Conservation (phyloP, 768 basidiomycete genomes). For the Mycena indigotica region DNA sequence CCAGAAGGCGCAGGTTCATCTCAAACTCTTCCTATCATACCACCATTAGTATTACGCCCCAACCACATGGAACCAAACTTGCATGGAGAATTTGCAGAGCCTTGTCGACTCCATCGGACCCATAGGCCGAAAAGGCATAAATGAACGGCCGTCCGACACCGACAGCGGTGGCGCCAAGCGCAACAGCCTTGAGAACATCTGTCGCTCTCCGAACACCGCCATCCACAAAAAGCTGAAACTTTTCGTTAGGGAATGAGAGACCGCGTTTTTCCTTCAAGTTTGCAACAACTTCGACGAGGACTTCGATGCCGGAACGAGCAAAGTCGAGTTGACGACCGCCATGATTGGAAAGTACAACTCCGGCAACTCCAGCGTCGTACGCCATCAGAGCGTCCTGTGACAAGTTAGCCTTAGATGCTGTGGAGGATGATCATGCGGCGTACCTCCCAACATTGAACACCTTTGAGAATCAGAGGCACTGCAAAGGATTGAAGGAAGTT, state of each 20-base stretch:
- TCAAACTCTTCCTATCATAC: constrained; percentile 87
- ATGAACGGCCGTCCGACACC: constrained; percentile 86
- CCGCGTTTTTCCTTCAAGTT: constrained; percentile 70
- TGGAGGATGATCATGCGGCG: constrained; percentile 11
- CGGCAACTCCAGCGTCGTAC: constrained; percentile 72
- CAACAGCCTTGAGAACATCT: constrained; percentile 86
- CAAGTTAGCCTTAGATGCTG: background rate
- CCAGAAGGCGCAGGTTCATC: constrained; percentile 95
- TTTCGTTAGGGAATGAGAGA: constrained; percentile 72
- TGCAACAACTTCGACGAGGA: constrained; percentile 83
- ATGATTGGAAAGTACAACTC: constrained; percentile 86
- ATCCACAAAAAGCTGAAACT: constrained; percentile 86
- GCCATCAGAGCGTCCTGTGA: constrained; percentile 78
- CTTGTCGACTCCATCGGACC: constrained; percentile 81
- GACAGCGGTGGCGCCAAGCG: constrained; percentile 90
- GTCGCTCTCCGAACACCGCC: constrained; percentile 94
- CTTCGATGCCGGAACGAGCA: constrained; percentile 84
- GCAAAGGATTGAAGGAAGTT: background rate
- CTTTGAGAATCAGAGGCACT: constrained; percentile 93
- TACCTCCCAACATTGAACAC: constrained; percentile 84
- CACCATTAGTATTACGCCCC: background rate
- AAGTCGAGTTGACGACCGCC: constrained; percentile 80
- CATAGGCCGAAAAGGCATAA: constrained; percentile 89
- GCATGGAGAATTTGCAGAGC: constrained; percentile 80
- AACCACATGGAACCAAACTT: constrained; percentile 21